Percentiles rank a stretch among this genome's conserved stretches.
phyloP scores from a whole-genome alignment of 1,284 basidiomycete genomes.

The Heterobasidion parviporum region DNA sequence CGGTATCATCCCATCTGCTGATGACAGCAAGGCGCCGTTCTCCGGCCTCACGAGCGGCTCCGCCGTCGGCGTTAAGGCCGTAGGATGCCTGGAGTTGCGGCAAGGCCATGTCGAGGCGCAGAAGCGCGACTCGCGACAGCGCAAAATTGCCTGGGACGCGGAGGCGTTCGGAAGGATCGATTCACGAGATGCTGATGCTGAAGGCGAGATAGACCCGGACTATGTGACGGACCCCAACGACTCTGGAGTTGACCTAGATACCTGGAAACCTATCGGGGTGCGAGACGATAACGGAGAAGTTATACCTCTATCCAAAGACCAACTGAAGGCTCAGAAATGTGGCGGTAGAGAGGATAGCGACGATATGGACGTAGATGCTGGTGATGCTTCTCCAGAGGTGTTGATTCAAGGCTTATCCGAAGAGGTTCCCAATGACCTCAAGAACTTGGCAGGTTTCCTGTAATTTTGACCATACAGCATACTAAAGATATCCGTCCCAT shows the following conservation, averaged over 20 bases:
- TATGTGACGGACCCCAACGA: slow-evolving; percentile 7
- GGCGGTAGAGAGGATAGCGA: background rate
- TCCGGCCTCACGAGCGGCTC: slow-evolving; percentile 36
- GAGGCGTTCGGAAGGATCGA: slow-evolving; percentile 19
- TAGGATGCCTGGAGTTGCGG: slow-evolving; percentile 45
- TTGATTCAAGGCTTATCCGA: slow-evolving; percentile 46
- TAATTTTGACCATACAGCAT: background rate
- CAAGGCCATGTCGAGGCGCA: slow-evolving; percentile 50
- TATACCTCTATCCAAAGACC: slow-evolving; percentile 12
- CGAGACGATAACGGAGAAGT: slow-evolving; percentile 23
- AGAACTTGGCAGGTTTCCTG: slow-evolving; percentile 40
- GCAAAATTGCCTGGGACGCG: slow-evolving; percentile 39
- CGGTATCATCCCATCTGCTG: slow-evolving; percentile 58
- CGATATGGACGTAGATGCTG: slow-evolving; percentile 12
- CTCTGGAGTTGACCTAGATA: slow-evolving; percentile 11
- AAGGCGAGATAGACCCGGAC: slow-evolving; percentile 22
- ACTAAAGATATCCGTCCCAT: background rate
- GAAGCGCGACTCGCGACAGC: slow-evolving; percentile 31
- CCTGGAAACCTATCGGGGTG: slow-evolving; percentile 21
- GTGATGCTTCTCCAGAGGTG: slow-evolving; percentile 22
- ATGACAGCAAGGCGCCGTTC: slow-evolving; percentile 47
- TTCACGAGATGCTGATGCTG: slow-evolving; percentile 18
- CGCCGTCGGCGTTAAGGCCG: slow-evolving; percentile 35
- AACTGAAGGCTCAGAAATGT: background rate
- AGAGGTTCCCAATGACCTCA: slow-evolving; percentile 43